phyloP scores from a whole-genome alignment of 2,329 filamentous ascomycete genomes.

The Colletotrichum eleusines region DNA sequence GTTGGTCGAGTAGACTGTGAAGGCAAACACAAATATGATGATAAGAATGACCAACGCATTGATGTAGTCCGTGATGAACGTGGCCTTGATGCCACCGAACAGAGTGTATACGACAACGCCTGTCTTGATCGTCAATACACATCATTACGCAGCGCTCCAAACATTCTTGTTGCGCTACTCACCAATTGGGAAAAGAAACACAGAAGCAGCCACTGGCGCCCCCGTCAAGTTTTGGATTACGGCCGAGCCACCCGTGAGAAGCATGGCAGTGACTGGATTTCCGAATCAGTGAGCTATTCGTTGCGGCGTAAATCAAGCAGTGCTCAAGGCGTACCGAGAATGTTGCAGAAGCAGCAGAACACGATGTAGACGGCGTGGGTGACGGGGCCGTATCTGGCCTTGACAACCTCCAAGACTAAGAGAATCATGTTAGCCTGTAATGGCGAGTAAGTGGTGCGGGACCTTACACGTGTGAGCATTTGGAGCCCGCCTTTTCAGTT shows the following conservation, averaged over 20 bases:
- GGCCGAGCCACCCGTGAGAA: constrained; percentile 80
- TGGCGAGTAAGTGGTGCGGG: fast-evolving
- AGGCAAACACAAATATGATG: constrained; percentile 87
- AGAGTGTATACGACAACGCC: constrained; percentile 78
- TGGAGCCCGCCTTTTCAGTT: constrained; percentile 86
- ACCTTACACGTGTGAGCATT: constrained; percentile 78
- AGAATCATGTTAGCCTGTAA: background rate
- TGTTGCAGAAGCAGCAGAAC: constrained; percentile 84
- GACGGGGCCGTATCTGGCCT: constrained; percentile 78
- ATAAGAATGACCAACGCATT: constrained; percentile 88
- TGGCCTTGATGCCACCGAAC: constrained; percentile 85
- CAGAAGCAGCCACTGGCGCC: constrained; percentile 78
- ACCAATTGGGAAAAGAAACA: constrained; percentile 84
- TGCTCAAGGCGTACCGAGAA: constrained; percentile 58
- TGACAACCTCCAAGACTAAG: constrained; percentile 80
- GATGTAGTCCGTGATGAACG: constrained; percentile 86
- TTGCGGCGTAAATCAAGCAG: background rate
- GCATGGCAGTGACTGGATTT: constrained; percentile 87
- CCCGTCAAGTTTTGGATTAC: constrained; percentile 42
- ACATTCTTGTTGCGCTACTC: constrained; percentile 49
- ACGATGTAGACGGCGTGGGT: constrained; percentile 85
- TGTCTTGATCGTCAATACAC: background rate
- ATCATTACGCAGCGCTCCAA: fast-evolving
- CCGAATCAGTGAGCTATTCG: background rate
- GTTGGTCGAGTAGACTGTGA: constrained; percentile 83